Base-by-base conservation (phyloP, 495 filamentous ascomycete genomes). In the Hypoxylon perforatum region DNA sequence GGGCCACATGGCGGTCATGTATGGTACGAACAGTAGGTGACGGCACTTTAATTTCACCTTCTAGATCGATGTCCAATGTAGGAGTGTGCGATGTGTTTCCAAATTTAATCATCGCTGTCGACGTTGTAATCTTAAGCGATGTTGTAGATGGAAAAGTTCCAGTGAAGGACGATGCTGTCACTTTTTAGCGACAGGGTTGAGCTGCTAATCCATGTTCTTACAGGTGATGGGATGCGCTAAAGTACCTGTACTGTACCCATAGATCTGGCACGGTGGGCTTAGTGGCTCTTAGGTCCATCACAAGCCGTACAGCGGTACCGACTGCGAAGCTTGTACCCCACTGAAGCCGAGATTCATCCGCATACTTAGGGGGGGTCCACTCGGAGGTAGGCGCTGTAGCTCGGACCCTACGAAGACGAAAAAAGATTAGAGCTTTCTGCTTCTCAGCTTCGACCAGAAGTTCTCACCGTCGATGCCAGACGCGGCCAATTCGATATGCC, bases 401-500 rank as follows among this genome's bases (percentile, higher is more conserved):
- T 25, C 21, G 45, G 45, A 14, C 21, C 45, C 21, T 39, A 12
- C 15, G 4, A 14, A 5, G 3, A 7, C 3, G 3, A 11, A 45
- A 4, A 19, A 45, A 45, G 41, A 45, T 45, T 9, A n/a, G 14
- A 44, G 41, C 41, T 44, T 19, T n/a, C 15, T 44, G 14, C 19
- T 19, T 2, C 14, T 38, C 19, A 25, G 21, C 21, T 28, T 49
- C 12, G 15, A 15, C n/a, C n/a, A 28, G 7, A 28, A 7, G 3
- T 28, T 28, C 25, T 28, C 25, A 28, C 25, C 7, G 25, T 28
- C 7, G 25, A 28, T 28, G 25, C 7, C 25, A 3, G 25, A 3
- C 41, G 6, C 41, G 6, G 14, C 8, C 7, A 18, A 41, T 45
- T 39, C 49, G 56, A 71, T 61, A 80, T 80, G 78, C 61, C 73